Evolutionary conservation across 495 filamentous ascomycete species (phyloP), one percentile per base, ranked within the genome.

Genomic region (Alectoria sarmentosa): DNA sequence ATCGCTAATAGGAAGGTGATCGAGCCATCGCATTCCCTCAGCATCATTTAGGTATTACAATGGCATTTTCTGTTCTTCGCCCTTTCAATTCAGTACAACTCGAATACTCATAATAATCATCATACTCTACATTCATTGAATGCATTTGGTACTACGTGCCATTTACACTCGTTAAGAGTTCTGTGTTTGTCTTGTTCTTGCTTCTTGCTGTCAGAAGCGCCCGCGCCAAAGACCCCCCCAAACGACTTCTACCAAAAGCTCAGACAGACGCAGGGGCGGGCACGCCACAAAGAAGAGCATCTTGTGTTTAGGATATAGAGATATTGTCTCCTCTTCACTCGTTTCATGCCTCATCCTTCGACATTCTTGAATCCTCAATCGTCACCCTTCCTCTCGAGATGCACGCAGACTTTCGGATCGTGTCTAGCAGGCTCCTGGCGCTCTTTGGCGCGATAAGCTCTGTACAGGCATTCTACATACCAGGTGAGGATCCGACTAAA

Each of bases 391-490:
- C 55, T 59, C 55, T 66, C 66, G 60, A 67, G 64, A 65, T 74
- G 64, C 65, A 73, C 67, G 48, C 67, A 49, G 72, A 74, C 62
- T 68, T 73, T 68, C 73, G 67, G 58, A 69, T 74, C 71, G 60
- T 58, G 56, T 60, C 69, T 65, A 67, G 60, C 73, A 73, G 72
- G 68, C 69, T 70, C 54, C 68, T 71, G 48, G 60, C 70, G 60
- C 62, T 76, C 26, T 63, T 55, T 62, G 61, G 41, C 34, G 65
- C 64, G 62, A 71, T 68, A 66, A 64, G 63, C 48, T 77, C 66
- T 64, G 68, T 75, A 30, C 77, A 83, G 61, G 87, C 88, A 37
- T 92, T 91, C 71, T 92, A 92, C 73, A 88, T 92, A 67, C 89
- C 89, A 65, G 88, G 89, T 90, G 80, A 73, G 80, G 15, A 46